A percentile compares a stretch with the other conserved stretches of the same genome.
Evolutionary conservation across 441 rosid genomes (phyloP).

Genomic region (Corymbia citriodora): DNA sequence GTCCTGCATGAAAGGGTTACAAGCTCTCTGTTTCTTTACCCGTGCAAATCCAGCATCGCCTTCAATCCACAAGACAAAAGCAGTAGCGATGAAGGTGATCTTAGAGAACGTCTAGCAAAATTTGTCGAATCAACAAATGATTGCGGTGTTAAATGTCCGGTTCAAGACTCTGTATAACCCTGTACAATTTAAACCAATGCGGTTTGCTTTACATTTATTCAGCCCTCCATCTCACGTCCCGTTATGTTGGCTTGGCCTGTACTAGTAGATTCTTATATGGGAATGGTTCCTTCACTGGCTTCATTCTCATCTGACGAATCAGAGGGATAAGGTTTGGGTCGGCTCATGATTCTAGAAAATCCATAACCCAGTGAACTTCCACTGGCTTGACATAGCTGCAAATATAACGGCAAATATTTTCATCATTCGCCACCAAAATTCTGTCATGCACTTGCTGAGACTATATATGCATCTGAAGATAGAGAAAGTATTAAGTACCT

Average conservation of each 20-base stretch:
- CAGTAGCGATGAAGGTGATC: neutral
- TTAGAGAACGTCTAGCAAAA: slow-evolving; percentile 6
- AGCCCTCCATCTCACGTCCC: neutral
- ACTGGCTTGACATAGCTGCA: slow-evolving; percentile 75
- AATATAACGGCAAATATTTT: neutral
- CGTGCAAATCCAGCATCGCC: neutral
- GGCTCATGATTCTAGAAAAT: slow-evolving; percentile 53
- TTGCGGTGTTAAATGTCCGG: neutral
- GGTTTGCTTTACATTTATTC: slow-evolving; percentile 23
- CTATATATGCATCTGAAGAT: neutral
- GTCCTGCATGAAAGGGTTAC: neutral
- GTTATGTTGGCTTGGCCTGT: neutral
- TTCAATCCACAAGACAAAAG: neutral
- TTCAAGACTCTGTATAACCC: neutral
- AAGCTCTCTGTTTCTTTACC: neutral
- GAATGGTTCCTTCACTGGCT: slow-evolving; percentile 62
- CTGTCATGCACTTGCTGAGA: neutral
- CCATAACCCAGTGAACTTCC: slow-evolving; percentile 97
- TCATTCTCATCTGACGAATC: slow-evolving; percentile 73
- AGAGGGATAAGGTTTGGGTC: slow-evolving; percentile 41
- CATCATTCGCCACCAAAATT: neutral
- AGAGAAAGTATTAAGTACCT: slow-evolving; percentile 35
- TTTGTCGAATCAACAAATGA: neutral
- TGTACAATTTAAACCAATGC: slow-evolving; percentile 27
- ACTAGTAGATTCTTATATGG: slow-evolving; percentile 31